These are phyloP conservation scores for Xylariaceae sp. DNA, from an alignment of 2,329 filamentous ascomycete species.

Conservation along the genomic window DNA sequence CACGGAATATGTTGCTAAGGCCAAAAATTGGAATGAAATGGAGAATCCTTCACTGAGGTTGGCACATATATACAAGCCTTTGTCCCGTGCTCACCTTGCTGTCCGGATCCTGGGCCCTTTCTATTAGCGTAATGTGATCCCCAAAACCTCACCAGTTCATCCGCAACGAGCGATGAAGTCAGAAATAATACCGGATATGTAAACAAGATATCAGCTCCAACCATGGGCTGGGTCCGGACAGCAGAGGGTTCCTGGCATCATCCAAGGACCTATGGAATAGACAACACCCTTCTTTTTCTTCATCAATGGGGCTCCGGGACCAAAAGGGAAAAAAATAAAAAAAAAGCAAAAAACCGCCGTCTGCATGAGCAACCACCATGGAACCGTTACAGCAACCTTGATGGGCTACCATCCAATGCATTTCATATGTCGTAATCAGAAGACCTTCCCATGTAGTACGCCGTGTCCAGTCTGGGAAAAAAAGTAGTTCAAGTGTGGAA, in stretches of 20 bases:
- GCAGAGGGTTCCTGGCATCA: conserved; percentile 34
- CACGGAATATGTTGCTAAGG: conserved; percentile 24
- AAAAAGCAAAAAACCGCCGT: conserved; percentile 20
- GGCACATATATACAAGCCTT: conserved; percentile 49
- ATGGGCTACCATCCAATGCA: no score
- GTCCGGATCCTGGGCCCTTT: conserved; percentile 43
- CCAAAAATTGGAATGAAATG: conserved; percentile 20
- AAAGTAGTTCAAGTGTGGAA: conserved; percentile 25
- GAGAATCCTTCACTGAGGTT: conserved; percentile 39
- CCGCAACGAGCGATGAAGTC: conserved; percentile 28
- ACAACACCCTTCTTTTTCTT: conserved; percentile 28
- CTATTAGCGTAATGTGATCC: conserved; percentile 31
- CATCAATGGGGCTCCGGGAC: conserved; percentile 26
- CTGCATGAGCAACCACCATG: conserved; percentile 27
- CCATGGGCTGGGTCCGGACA: conserved; percentile 37
- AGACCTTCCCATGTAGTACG: conserved; percentile 26
- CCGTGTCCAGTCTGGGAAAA: conserved; percentile 31
- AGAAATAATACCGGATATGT: conserved; percentile 25
- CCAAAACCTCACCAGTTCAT: conserved; percentile 28
- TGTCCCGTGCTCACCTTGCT: conserved; percentile 48
- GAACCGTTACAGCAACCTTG: no score
- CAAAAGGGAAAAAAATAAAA: conserved; percentile 8
- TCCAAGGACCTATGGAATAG: conserved; percentile 27
- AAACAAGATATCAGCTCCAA: conserved; percentile 28
- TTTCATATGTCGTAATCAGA: no score